Percentiles rank a stretch among this genome's conserved stretches.
phyloP scores from a whole-genome alignment of 495 filamentous ascomycete species.

The Pyrenopolyporus hunteri region DNA sequence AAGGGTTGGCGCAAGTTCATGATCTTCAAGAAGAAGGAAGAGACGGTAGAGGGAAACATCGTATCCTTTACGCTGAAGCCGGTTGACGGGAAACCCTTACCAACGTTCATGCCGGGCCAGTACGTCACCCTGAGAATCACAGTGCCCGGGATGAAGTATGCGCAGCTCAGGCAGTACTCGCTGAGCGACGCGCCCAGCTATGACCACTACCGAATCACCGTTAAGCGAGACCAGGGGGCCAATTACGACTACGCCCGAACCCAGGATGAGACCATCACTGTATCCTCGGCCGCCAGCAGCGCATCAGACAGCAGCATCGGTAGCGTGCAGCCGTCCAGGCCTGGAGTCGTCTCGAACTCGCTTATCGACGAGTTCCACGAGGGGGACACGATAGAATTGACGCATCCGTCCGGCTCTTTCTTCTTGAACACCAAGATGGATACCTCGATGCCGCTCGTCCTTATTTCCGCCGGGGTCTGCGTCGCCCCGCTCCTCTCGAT shows the following conservation, averaged over 20 bases:
- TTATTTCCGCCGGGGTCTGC: conserved; percentile 73
- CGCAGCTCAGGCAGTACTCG: conserved; percentile 74
- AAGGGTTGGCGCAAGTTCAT: conserved; percentile 70
- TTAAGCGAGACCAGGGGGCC: conserved; percentile 66
- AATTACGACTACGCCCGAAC: conserved; percentile 21
- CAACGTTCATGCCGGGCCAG: conserved; percentile 69
- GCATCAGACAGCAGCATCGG: conserved; percentile 44
- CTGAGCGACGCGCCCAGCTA: conserved; percentile 65
- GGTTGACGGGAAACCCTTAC: conserved; percentile 64
- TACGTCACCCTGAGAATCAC: conserved; percentile 67
- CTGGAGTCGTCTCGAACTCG: conserved; percentile 72
- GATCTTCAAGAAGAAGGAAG: conserved; percentile 63
- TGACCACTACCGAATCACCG: conserved; percentile 70
- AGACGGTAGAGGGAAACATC: conserved; percentile 56
- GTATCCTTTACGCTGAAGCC: conserved; percentile 74
- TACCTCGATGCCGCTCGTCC: conserved; percentile 61
- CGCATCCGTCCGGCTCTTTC: conserved; percentile 75
- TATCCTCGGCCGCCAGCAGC: conserved; percentile 42
- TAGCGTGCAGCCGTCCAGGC: conserved; percentile 39
- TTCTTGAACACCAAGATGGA: conserved; percentile 52
- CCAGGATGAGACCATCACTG: conserved; percentile 29
- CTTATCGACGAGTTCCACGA: conserved; percentile 65
- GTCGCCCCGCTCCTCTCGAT: conserved; percentile 71
- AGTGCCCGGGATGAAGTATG: conserved; percentile 63
- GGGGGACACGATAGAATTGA: conserved; percentile 68